phyloP scores from a whole-genome alignment of 2,329 filamentous ascomycete genomes.

The Triangularia verruculosa region DNA sequence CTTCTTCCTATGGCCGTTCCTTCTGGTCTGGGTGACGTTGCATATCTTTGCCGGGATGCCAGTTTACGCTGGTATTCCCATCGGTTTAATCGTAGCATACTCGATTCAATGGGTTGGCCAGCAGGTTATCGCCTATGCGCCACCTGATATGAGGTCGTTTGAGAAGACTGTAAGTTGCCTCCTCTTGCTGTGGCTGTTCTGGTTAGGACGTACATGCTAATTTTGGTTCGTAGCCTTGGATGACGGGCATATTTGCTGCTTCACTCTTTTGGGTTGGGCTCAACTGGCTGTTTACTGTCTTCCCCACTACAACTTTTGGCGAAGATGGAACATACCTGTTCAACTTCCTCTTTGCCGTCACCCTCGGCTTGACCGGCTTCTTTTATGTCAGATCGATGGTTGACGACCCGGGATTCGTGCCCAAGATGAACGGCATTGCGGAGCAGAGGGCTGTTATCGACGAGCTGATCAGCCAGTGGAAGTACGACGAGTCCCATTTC shows the following conservation, averaged over 20 bases:
- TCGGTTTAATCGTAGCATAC: slow-evolving; percentile 64
- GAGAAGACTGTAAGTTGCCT: slow-evolving; percentile 72
- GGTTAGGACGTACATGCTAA: slow-evolving; percentile 22
- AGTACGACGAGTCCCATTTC: slow-evolving; percentile 92
- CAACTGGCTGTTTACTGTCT: slow-evolving; percentile 70
- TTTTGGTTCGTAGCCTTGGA: slow-evolving; percentile 64
- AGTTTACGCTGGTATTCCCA: slow-evolving; percentile 72
- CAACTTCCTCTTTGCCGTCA: slow-evolving; percentile 70
- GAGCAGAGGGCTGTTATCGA: slow-evolving; percentile 89
- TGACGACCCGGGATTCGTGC: slow-evolving; percentile 88
- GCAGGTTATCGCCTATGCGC: slow-evolving; percentile 76
- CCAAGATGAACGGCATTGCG: slow-evolving; percentile 82
- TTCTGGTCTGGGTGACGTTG: slow-evolving; percentile 68
- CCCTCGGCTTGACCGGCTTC: slow-evolving; percentile 67
- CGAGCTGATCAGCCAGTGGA: slow-evolving; percentile 78
- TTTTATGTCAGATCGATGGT: slow-evolving; percentile 87
- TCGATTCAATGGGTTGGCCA: slow-evolving; percentile 74
- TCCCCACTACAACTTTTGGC: slow-evolving; percentile 48
- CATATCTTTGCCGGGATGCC: slow-evolving; percentile 71
- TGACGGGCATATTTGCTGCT: slow-evolving; percentile 88
- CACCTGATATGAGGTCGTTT: slow-evolving; percentile 82
- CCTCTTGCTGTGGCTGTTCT: slow-evolving; percentile 1
- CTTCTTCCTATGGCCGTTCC: slow-evolving; percentile 84
- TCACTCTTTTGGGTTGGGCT: slow-evolving; percentile 78
- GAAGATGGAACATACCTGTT: slow-evolving; percentile 68